phyloP scores from a whole-genome alignment of 768 basidiomycete genomes.

The Suillus fuscotomentosus region DNA sequence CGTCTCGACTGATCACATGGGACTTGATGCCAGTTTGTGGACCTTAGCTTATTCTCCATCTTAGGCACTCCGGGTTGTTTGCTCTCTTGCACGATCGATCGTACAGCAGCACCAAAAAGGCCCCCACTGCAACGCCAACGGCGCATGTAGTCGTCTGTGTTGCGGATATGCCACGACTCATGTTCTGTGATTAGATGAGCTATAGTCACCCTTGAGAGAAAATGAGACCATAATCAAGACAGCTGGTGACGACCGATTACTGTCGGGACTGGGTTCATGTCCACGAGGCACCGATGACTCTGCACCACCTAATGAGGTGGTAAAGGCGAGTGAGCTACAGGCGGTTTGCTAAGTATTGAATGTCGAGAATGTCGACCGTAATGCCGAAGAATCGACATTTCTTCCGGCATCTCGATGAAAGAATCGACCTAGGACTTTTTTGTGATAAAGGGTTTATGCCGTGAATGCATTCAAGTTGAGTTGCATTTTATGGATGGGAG shows the following conservation, averaged over 20 bases:
- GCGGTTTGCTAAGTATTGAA: not conserved
- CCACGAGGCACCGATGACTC: not conserved
- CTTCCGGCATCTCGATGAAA: not conserved
- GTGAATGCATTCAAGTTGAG: not conserved
- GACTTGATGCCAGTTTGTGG: too few relatives aligned
- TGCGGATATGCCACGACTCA: not conserved
- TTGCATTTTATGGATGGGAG: too few relatives aligned
- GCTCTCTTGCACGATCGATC: not conserved
- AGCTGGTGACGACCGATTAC: not conserved
- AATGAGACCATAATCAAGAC: not conserved
- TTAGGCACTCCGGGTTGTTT: not conserved
- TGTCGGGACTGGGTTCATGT: not conserved
- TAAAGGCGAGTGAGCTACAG: not conserved
- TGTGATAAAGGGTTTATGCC: conserved; percentile 1
- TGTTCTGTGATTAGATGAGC: not conserved
- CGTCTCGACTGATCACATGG: not conserved
- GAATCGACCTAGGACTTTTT: not conserved
- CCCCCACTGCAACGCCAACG: not conserved
- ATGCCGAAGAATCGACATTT: not conserved
- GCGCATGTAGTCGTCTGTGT: too few relatives aligned
- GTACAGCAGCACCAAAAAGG: not conserved
- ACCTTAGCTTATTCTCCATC: not conserved
- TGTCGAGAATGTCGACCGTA: not conserved
- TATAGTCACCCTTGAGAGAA: not conserved
- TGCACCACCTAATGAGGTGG: too few relatives aligned